Base-by-base conservation (phyloP, 768 basidiomycete genomes). In the Thelephora aurantiotincta region DNA sequence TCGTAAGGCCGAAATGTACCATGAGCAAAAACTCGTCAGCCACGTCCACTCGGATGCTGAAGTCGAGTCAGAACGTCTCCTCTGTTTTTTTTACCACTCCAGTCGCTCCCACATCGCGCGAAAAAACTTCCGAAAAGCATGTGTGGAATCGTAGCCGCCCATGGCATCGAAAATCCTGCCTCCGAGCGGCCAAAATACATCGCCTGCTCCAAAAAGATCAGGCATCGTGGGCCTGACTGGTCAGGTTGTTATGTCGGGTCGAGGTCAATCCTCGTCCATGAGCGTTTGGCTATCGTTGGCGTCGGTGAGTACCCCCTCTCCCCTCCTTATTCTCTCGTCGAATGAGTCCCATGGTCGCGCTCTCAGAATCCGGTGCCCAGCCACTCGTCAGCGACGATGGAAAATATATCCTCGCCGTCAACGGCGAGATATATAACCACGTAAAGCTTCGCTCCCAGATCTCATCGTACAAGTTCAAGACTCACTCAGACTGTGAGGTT, bases 371-470 rank as follows among this genome's bases (percentile, higher is more conserved):
- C 34, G 96, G 96, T 52, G 96, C 96, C 16, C 96, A 99, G 61
- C 96, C 96, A 12, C 73, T 99, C 41, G 64, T 82, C 48, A 91
- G 84, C 65, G 77, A 87, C 19, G 90, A 97, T 54, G 84, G 80
- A 46, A 86, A 83, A 56, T 58, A 80, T 52, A 75, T 82, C 54
- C 82, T 99, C 47, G 78, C 86, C 49, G 96, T 99, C 60, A 99
- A 99, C 65, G 96, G 96, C 45, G 96, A 99, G 67, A 98, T 99
- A 58, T 99, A 99, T 74, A 99, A 98, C 72, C 90, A 98, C 60
- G 65, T 87, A 48, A 72, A 81, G 14, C 77, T 98, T 45, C 77
- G 88, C 49, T 74, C 79, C 45, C 66, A 63, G 20, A 65, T 91
- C 47, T 60, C 76, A 38, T 71, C 68, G 48, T 75, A 80, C 54